Evolutionary conservation across 108 stramenopile species (phyloP).

Genomic region (Asterionellopsis glacialis): DNA sequence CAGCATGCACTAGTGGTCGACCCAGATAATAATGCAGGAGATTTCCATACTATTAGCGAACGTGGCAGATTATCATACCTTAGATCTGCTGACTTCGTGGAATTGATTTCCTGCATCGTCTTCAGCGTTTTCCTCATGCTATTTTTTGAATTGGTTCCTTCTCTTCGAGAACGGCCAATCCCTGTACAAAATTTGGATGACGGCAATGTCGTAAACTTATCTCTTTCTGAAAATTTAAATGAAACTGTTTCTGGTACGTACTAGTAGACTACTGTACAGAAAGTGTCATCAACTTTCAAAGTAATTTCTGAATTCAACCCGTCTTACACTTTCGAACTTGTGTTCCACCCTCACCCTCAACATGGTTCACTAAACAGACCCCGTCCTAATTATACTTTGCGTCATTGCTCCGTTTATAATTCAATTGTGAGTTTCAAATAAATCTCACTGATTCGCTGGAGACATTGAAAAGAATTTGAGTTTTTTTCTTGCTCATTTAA

Average conservation of each 20-base stretch:
- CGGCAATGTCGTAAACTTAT: neutral
- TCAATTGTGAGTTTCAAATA: neutral
- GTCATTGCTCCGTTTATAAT: neutral
- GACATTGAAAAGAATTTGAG: too few relatives aligned
- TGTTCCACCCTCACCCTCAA: too few relatives aligned
- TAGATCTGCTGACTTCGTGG: neutral
- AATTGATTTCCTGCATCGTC: neutral
- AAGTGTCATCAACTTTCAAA: too few relatives aligned
- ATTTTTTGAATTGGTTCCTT: constrained; percentile 1
- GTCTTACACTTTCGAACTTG: too few relatives aligned
- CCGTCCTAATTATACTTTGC: neutral
- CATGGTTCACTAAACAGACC: neutral
- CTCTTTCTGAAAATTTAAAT: neutral
- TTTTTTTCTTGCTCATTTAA: neutral
- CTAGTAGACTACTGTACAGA: too few relatives aligned
- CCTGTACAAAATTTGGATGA: neutral
- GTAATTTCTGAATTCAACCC: too few relatives aligned
- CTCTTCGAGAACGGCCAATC: neutral
- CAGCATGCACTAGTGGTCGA: too few relatives aligned
- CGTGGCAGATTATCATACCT: neutral
- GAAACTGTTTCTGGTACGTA: neutral
- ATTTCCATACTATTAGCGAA: too few relatives aligned
- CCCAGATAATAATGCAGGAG: too few relatives aligned
- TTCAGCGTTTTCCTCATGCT: neutral
- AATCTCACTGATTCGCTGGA: neutral